phyloP scores from a whole-genome alignment of 768 basidiomycete species.

The Tylopilus rubrobrunneus region DNA sequence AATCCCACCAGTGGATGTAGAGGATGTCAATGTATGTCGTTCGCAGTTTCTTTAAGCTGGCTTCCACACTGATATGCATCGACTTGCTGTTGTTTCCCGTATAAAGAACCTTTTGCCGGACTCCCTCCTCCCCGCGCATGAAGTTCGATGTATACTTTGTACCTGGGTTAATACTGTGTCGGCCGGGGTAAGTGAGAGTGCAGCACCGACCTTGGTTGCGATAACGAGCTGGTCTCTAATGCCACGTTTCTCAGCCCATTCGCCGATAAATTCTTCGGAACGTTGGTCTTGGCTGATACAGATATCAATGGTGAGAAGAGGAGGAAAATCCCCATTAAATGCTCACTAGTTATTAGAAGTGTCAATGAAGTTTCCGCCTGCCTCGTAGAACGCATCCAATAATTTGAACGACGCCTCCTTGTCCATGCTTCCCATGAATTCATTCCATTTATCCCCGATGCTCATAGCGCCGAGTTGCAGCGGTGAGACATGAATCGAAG shows the following conservation, averaged over 20 bases:
- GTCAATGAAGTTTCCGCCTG: constrained; percentile 49
- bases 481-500: constrained; percentile 46
- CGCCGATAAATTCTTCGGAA: constrained; percentile 50
- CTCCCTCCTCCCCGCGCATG: constrained; percentile 9
- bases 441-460: constrained; percentile 39
- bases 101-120: constrained; percentile 27
- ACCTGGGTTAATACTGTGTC: neutral
- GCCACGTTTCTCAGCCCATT: constrained; percentile 43
- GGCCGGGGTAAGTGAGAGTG: neutral
- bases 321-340: neutral
- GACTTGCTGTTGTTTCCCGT: constrained; percentile 38
- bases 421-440: constrained; percentile 35
- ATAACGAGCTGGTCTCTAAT: constrained; percentile 46
- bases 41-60: constrained; percentile 45
- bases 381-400: constrained; percentile 41
- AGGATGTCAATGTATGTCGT: constrained; percentile 59
- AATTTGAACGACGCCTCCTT: constrained; percentile 44
- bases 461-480: constrained; percentile 46
- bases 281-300: constrained; percentile 45
- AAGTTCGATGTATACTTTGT: constrained; percentile 22
- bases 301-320: neutral
- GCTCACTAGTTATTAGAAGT: constrained; percentile 44
- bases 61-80: constrained; percentile 32
- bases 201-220: constrained; percentile 38
- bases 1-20: constrained; percentile 55